These are phyloP conservation scores for Saccharomycopsis lassenensis DNA, from an alignment of 805 yeast species.

Conservation along the genomic window DNA sequence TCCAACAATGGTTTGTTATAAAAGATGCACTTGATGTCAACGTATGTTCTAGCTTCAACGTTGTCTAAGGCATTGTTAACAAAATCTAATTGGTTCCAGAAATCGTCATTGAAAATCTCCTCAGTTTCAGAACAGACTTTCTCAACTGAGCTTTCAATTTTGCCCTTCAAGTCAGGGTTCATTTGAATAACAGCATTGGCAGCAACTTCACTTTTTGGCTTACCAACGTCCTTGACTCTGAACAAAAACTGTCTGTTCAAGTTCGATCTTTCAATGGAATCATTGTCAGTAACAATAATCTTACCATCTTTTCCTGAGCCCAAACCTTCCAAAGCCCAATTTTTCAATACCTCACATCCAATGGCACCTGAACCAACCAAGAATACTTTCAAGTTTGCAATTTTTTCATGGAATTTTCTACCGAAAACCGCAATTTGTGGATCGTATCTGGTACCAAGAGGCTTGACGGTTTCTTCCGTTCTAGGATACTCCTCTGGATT, in stretches of 20 bases:
- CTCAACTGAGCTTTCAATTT: conserved; percentile 66
- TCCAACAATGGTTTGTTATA: conserved; percentile 85
- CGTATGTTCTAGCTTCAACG: conserved; percentile 95
- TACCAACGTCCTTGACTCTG: conserved; percentile 90
- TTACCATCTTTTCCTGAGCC: conserved; percentile 87
- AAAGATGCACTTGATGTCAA: conserved; percentile 93
- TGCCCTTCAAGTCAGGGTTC: conserved; percentile 76
- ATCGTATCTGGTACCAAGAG: conserved; percentile 79
- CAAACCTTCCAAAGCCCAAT: conserved; percentile 95
- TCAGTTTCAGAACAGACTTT: conserved; percentile 95
- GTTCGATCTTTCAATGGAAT: conserved; percentile 90
- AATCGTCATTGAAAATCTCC: conserved; percentile 67
- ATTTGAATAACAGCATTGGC: conserved; percentile 71
- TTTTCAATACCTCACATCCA: conserved; percentile 97
- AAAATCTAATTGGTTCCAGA: conserved; percentile 77
- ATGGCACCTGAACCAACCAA: conserved; percentile 97
- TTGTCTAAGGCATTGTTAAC: conserved; percentile 97
- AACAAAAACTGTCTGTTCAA: conserved; percentile 93
- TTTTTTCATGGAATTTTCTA: conserved; percentile 53
- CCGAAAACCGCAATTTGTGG: conserved; percentile 96
- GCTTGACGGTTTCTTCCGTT: conserved; percentile 60
- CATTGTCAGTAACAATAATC: conserved; percentile 83
- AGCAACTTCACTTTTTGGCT: conserved; percentile 82
- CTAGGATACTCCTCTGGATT: conserved; percentile 44
- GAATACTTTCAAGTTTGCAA: conserved; percentile 74